Percentiles rank a stretch among this genome's conserved stretches.
Evolutionary conservation across 768 basidiomycete species (phyloP).

Genomic region (Mycena crocata): DNA sequence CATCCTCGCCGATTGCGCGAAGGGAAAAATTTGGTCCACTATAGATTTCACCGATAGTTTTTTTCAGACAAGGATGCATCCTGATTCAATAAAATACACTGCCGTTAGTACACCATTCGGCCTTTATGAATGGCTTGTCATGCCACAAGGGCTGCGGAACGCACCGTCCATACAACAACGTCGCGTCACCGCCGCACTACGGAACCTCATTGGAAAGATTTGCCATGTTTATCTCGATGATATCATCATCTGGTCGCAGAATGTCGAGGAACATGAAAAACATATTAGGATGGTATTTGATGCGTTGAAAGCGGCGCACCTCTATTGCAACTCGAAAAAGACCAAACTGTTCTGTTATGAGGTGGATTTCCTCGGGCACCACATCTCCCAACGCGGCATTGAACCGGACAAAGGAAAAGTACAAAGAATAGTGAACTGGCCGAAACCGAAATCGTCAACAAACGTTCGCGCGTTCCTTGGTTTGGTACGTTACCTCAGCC

Average conservation of each 20-base stretch:
- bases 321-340: constrained; percentile 40
- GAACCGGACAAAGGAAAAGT: constrained; percentile 38
- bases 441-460: constrained; percentile 35
- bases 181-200: constrained; percentile 38
- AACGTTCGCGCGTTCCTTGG: too few relatives aligned
- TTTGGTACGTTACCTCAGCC: too few relatives aligned
- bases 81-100: constrained; percentile 42
- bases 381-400: constrained; percentile 41
- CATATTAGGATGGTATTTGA: constrained; percentile 38
- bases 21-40: too few relatives aligned
- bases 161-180: constrained; percentile 45
- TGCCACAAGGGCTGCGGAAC: constrained; percentile 35
- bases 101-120: constrained; percentile 47
- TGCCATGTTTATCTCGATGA: constrained; percentile 52
- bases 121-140: too few relatives aligned
- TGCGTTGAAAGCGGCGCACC: constrained; percentile 23
- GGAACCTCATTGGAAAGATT: constrained; percentile 42
- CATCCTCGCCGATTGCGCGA: constrained; percentile 47
- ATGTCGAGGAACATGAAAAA: constrained; percentile 40
- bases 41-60: constrained; percentile 53
- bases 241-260: constrained; percentile 49
- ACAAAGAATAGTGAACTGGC: constrained; percentile 45
- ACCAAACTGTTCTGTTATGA: constrained; percentile 16
- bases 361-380: constrained; percentile 41
- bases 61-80: constrained; percentile 47